A percentile compares a stretch with the other conserved stretches of the same genome.
These are phyloP conservation scores for Zea luxurians DNA, from an alignment of 176 grass and related monocot species.

Conservation along the genomic window DNA sequence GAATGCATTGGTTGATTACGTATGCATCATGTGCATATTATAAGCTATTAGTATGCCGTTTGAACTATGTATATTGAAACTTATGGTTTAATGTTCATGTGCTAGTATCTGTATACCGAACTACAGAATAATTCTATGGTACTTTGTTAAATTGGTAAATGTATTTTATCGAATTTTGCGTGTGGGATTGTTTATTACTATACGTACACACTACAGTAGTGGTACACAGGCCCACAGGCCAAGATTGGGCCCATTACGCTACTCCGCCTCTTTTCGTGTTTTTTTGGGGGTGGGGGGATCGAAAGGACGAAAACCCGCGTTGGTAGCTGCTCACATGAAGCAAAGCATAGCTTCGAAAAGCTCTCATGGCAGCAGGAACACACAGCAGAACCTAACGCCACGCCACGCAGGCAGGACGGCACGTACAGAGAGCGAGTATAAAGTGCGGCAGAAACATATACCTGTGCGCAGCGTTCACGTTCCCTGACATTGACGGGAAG, in stretches of 20 bases:
- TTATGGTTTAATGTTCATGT: neutral
- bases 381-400: neutral
- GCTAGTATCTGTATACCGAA: neutral
- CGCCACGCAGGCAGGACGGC: slow-evolving; percentile 23
- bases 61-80: neutral
- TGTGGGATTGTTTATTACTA: no score
- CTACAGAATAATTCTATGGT: neutral
- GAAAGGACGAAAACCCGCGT: no score
- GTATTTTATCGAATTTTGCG: neutral
- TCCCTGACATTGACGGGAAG: slow-evolving; percentile 49
- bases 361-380: neutral
- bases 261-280: no score
- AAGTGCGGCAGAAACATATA: slow-evolving; percentile 25
- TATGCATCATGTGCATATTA: neutral
- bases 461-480: slow-evolving; percentile 38
- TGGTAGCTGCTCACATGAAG: no score
- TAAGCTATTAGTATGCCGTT: neutral
- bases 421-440: slow-evolving; percentile 37
- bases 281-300: no score
- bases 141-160: neutral
- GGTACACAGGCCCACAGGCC: no score
- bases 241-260: no score
- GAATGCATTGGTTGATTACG: neutral
- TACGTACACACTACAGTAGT: no score
- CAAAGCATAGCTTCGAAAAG: slow-evolving; percentile 58